Evolutionary conservation across 495 filamentous ascomycete genomes (phyloP).

Genomic region (Sordaria brevicollis): DNA sequence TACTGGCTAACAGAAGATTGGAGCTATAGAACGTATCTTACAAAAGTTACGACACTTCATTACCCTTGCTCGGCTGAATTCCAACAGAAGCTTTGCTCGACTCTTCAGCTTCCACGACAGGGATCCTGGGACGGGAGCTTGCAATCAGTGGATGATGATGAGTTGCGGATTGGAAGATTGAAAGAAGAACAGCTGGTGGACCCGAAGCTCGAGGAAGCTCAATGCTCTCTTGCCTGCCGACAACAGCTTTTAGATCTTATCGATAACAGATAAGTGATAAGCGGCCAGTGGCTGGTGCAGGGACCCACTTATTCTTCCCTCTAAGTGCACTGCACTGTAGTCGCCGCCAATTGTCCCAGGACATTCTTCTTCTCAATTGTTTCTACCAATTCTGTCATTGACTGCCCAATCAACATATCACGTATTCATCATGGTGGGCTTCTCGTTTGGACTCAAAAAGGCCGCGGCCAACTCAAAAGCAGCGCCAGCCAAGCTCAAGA

Average conservation of each 20-base stretch:
- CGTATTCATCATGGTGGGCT: slow-evolving; percentile 24
- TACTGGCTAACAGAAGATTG: neutral
- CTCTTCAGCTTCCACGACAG: neutral
- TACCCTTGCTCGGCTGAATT: neutral
- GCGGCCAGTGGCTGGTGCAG: neutral
- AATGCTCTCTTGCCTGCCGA: neutral
- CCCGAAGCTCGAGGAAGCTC: neutral
- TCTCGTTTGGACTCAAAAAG: slow-evolving; percentile 32
- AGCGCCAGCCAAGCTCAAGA: slow-evolving; percentile 3
- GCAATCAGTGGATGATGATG: neutral
- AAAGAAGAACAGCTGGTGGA: neutral
- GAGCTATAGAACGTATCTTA: neutral
- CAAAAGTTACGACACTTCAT: neutral
- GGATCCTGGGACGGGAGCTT: neutral
- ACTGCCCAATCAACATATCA: too few species aligned
- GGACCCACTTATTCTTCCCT: neutral
- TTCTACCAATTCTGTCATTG: too few species aligned
- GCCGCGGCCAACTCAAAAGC: slow-evolving; percentile 7
- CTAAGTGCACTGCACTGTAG: neutral
- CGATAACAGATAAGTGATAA: neutral
- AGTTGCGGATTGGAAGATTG: neutral
- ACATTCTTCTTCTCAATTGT: neutral
- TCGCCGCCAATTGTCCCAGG: neutral
- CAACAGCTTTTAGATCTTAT: neutral
- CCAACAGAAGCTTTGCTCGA: neutral